These are phyloP conservation scores for Tolypocladium endophyticum DNA, from an alignment of 2,329 filamentous ascomycete species.

Conservation along the genomic window DNA sequence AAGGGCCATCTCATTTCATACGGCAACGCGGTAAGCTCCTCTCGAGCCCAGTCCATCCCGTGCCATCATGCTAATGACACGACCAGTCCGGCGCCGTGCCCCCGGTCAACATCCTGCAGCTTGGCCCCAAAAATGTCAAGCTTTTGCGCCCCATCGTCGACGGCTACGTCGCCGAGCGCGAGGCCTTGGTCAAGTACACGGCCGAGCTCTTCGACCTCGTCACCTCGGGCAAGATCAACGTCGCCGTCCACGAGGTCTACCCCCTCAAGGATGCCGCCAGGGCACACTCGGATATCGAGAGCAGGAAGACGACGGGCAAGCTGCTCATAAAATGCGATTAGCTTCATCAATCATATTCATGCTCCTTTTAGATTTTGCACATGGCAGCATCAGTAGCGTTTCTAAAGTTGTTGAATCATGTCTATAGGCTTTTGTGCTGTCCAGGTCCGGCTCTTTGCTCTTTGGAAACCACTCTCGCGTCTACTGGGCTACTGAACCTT, in stretches of 20 bases:
- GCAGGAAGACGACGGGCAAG: conserved; percentile 76
- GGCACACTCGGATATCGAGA: conserved; percentile 71
- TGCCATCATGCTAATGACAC: conserved; percentile 4
- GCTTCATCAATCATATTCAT: conserved; percentile 2
- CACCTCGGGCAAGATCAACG: conserved; percentile 55
- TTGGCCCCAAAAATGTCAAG: conserved; percentile 66
- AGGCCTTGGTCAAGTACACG: conserved; percentile 61
- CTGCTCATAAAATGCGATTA: conserved; percentile 57
- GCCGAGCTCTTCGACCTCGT: conserved; percentile 66
- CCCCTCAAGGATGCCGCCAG: conserved; percentile 59
- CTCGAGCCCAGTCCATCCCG: neutral
- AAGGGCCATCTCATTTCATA: conserved; percentile 74
- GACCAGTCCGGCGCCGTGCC: conserved; percentile 56
- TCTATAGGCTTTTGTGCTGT: neutral
- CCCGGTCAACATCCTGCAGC: conserved; percentile 45
- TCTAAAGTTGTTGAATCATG: neutral
- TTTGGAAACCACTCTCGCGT: neutral
- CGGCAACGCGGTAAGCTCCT: conserved; percentile 60
- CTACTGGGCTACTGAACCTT: neutral
- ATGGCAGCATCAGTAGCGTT: neutral
- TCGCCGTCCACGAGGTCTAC: conserved; percentile 68
- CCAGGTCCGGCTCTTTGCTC: neutral
- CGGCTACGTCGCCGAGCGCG: conserved; percentile 56
- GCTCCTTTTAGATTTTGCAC: neutral
- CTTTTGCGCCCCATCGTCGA: conserved; percentile 66